Evolutionary conservation across 2,329 filamentous ascomycete genomes (phyloP), one percentile per base, ranked within the genome.

Genomic region (Raffaelea arxii): DNA sequence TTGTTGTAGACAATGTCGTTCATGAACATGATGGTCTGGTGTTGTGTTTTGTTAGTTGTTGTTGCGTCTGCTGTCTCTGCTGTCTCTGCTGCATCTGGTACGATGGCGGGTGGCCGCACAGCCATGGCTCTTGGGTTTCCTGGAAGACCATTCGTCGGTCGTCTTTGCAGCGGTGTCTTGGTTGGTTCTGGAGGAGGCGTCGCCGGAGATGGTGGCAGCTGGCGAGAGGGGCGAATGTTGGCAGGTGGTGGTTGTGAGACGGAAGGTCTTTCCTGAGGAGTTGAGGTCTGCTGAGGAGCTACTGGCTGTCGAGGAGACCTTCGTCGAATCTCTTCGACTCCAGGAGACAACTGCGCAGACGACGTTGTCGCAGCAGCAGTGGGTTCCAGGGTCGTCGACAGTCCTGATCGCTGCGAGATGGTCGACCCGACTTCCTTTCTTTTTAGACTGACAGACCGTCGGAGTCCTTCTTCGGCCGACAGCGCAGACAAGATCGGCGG

Each of bases 1-100:
- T 80, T 65, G 46, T 78, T 64, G 51, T 77, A 78, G 30, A 74
- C 65, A 46, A 78, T 75, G 43, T 72, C 66, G 49, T 77, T 78
- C 43, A 79, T 59, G 46, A 77, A 70, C 68, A 79, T 71, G 40
- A 78, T 67, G 4, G 70, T 77, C 48, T 71, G 67, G 22, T 70
- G 61, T 44, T 61, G 65, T 46, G 42, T 23, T 11, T 32, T 43
- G 10, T 36, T 9, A 6, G 32, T 7, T 6, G 32, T 18, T 6
- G 32, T 7, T 6, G 32, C 32, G 5, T 12, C 32, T n/a, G 27
- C 27, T 16, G 27, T 16, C 9, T 16, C 25, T 6, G 24, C 40
- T 19, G 10, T 10, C 7, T 27, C 16, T 18, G 54, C 55, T 39
- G 43, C 47, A 4, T 50, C 21, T 7, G 54, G 51, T 12, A 64